Base-by-base conservation (phyloP, 345 rosid species). In the Stellera chamaejasme region DNA sequence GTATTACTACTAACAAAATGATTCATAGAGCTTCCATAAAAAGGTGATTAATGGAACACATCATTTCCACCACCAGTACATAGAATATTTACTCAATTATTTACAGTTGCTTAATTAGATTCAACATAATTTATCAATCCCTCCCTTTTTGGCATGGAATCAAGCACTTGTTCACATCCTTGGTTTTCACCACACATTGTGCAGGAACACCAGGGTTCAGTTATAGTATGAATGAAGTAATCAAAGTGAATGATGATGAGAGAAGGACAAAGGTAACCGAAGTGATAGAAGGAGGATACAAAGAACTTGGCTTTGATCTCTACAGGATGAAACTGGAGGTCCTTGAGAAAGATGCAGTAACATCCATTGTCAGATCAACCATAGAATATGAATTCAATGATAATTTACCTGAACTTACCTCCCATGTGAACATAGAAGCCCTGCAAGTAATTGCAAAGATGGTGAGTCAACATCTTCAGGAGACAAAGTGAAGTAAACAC, bases 201-300 rank as follows among this genome's bases (percentile, higher is more conserved):
- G 49, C 52, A 49, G 80, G 75, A 45, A 63, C 63, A 2, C 68
- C 77, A 14, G 75, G 62, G 28, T 27, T 2, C 11, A 72, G 76
- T 1, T 70, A 68, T 19, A 19, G 23, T 52, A 10, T 68, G 56
- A 63, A 62, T 27, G 82, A 77, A 63, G 51, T 11, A 47, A 61
- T 67, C 47, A 57, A 27, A 42, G 60, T 44, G 32, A 25, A 59
- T 60, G 78, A 77, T 27, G 70, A 77, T 28, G 74, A 70, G 13
- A 62, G 57, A 14, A 71, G 74, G 1, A 56, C 68, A 42, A 76
- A 76, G 55, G 81, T 60, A 61, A 69, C 72, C 4, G 77, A 76
- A 60, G 3, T 13, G 1, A 32, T 73, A 3, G 76, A 72, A 68
- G 82, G 78, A 26, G 78, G 68, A 3, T 16, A 15, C 55, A 65